Base-by-base conservation (phyloP, 2,329 filamentous ascomycete species). In the Penicillium freii region DNA sequence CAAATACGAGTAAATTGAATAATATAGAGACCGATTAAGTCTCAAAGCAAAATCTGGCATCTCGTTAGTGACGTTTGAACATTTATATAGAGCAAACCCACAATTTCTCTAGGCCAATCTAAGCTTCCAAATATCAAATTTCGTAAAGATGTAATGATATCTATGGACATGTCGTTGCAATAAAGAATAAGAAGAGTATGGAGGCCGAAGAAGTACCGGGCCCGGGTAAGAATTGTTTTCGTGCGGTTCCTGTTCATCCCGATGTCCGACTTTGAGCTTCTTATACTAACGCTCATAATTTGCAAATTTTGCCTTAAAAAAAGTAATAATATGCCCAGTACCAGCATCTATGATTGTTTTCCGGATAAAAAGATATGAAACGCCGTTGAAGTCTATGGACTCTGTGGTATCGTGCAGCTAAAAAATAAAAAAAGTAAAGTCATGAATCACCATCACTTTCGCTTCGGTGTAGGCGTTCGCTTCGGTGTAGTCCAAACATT, bases 171-270 rank as follows among this genome's bases (percentile, higher is more conserved):
- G 25, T 10, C 27, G 25, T 27, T 25, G 45, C 5, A 29, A n/a
- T 27, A 27, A 27, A 44, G 23, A 43, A 43, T 9, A 13, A 42
- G 36, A 43, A 51, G 19, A 33, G 17, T 8, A 38, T 33, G 31
- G 31, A 38, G 23, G 31, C 40, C 27, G 43, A 46, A 45, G 25
- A 56, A 34, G 8, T 25, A 15, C 11, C 63, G 61, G 58, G 58
- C 11, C 42, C 62, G 62, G 55, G 39, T 62, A 63, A 50, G 47
- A 43, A 46, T 43, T 53, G 17, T 46, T 63, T 49, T 62, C 58
- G 62, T 43, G 49, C 48, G 57, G 48, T 64, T 61, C 58, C 62
- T 65, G 59, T 40, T 59, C 46, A 39, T 63, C 46, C 62, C 62
- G 62, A 33, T 31, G 25, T 23, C 23, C 23, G 23, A n/a, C n/a